Percentiles rank a stretch among this genome's conserved stretches.
Evolutionary conservation across 2,329 filamentous ascomycete genomes (phyloP).

Genomic region (Thielaviopsis musarum): DNA sequence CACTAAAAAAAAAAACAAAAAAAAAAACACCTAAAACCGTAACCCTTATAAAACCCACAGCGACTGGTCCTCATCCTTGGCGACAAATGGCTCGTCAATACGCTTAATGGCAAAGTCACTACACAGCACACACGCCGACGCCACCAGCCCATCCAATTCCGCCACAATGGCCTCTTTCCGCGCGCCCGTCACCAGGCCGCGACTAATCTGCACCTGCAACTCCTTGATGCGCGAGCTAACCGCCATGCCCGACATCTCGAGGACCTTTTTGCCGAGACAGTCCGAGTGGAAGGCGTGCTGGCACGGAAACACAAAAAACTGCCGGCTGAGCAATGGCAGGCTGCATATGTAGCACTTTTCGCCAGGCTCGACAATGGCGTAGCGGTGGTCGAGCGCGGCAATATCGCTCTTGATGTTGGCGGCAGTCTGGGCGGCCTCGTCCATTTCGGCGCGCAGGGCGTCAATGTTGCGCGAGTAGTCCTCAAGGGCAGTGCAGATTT

Average conservation of each 20-base stretch:
- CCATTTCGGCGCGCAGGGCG: conserved; percentile 79
- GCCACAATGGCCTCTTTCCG: conserved; percentile 69
- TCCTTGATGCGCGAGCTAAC: conserved; percentile 70
- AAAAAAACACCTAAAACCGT: no score
- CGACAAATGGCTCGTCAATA: conserved; percentile 85
- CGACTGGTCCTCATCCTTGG: conserved; percentile 49
- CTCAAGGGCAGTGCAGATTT: conserved; percentile 86
- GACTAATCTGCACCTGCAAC: conserved; percentile 67
- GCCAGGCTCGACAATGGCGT: conserved; percentile 90
- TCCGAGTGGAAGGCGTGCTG: conserved; percentile 97
- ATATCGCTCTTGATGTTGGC: conserved; percentile 85
- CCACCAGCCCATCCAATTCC: conserved; percentile 84
- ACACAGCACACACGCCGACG: conserved; percentile 80
- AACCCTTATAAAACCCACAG: conserved; percentile 56
- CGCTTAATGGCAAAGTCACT: conserved; percentile 88
- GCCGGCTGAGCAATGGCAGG: conserved; percentile 68
- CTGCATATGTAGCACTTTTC: conserved; percentile 86
- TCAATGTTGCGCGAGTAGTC: conserved; percentile 90
- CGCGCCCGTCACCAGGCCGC: conserved; percentile 50
- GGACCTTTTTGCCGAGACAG: conserved; percentile 71
- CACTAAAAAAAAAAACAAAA: no score
- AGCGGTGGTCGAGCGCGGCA: conserved; percentile 66
- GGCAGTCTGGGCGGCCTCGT: conserved; percentile 77
- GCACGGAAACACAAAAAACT: conserved; percentile 97
- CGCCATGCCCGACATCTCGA: conserved; percentile 62